Evolutionary conservation across 2,329 filamentous ascomycete genomes (phyloP), one percentile per base, ranked within the genome.

Genomic region (Trichocomaceae sp.): DNA sequence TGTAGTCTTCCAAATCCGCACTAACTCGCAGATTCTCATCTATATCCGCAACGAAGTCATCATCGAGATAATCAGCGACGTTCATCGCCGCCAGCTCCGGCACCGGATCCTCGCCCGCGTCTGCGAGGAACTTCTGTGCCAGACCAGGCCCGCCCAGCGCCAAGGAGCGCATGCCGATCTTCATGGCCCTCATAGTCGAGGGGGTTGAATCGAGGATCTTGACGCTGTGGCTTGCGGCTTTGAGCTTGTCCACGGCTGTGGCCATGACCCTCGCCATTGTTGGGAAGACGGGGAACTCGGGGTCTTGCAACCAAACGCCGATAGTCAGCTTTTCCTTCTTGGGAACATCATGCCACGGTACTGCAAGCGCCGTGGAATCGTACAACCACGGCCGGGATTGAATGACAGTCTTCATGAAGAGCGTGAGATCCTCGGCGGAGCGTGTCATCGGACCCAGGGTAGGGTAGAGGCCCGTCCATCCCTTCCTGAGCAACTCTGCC

Each of bases 401-500:
- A 29, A 47, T 47, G 9, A 47, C 45, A 47, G 45, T 47, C 26
- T 47, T 31, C 45, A 47, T 47, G 45, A 47, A 47, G 4, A 47
- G n/a, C 23, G 22, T 47, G 4, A 47, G 26, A 23, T 47, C 45
- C 26, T 31, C 19, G 20, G 26, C 22, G n/a, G 22, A 23, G 26
- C 17, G 13, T 3, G 62, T 60, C 31, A 72, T 59, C 2, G 69
- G 70, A 0, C 70, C 70, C 47, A 65, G 62, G 39, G 69, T 66
- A 13, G 71, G 66, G 31, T 68, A 64, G 64, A 69, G 66, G 41
- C 65, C 15, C 20, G 7, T 46, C 8, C 52, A 35, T 35, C 39
- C 50, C 13, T 62, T 62, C 7, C 58, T 47, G 5, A 56, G 26
- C 1, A 59, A 60, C 15, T 62, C 19, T 19, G 13, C 12, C 64